Percentiles rank a stretch among this genome's conserved stretches.
These are phyloP conservation scores for Ballota nigra DNA, from an alignment of 257 asterid genomes.

Conservation along the genomic window DNA sequence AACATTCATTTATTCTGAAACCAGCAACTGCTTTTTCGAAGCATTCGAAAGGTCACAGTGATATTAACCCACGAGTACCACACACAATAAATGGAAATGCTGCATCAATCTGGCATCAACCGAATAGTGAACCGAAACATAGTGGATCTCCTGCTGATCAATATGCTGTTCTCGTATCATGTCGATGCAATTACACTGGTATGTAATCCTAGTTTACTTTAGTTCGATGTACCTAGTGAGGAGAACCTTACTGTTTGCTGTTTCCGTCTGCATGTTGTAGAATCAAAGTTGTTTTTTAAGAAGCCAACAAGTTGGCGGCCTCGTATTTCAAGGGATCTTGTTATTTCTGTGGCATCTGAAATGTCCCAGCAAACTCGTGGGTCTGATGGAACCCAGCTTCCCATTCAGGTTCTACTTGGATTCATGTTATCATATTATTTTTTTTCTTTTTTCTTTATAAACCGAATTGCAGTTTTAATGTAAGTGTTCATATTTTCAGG, in stretches of 20 bases:
- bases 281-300: conserved; percentile 88
- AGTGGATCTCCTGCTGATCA: conserved; percentile 55
- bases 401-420: conserved; percentile 67
- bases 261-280: conserved; percentile 46
- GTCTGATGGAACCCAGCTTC: conserved; percentile 76
- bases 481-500: conserved; percentile 56
- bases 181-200: conserved; percentile 98
- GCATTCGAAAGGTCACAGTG: conserved; percentile 41
- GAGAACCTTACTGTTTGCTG: conserved; percentile 11
- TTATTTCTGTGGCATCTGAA: conserved; percentile 97
- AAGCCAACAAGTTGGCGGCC: conserved; percentile 91
- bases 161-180: conserved; percentile 88
- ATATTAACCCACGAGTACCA: conserved; percentile 37
- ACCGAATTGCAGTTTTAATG: conserved; percentile 22
- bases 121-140: conserved; percentile 45
- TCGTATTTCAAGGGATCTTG: conserved; percentile 82
- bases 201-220: conserved; percentile 18
- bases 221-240: conserved; percentile 3
- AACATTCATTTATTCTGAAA: conserved; percentile 92
- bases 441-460: neutral
- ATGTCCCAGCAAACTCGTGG: conserved; percentile 72
- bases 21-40: conserved; percentile 70
- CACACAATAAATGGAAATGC: conserved; percentile 45
- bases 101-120: conserved; percentile 49
- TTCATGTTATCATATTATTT: neutral